phyloP scores from a whole-genome alignment of 2,329 filamentous ascomycete species.

The Penicillium sp. region DNA sequence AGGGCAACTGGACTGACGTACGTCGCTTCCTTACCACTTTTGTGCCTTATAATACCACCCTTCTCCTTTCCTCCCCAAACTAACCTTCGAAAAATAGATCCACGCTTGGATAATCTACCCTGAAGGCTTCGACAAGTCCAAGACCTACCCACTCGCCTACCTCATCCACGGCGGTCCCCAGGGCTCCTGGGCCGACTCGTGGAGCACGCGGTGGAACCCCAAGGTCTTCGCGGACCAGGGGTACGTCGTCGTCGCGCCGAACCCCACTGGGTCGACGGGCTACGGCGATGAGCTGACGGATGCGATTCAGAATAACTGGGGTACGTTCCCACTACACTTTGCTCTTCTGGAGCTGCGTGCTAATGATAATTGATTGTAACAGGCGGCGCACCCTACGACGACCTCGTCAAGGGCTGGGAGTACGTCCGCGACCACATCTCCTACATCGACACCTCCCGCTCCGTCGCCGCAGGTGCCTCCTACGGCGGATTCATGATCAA shows the following conservation, averaged over 20 bases:
- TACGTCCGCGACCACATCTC: conserved; percentile 58
- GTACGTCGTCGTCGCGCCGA: conserved; percentile 80
- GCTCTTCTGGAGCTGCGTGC: background rate
- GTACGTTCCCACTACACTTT: conserved; percentile 39
- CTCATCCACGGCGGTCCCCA: conserved; percentile 85
- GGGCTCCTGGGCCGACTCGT: conserved; percentile 73
- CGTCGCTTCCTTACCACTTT: background rate
- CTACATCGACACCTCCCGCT: conserved; percentile 44
- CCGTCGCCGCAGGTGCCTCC: conserved; percentile 48
- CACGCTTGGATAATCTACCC: conserved; percentile 50
- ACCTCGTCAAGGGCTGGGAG: conserved; percentile 79
- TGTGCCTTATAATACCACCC: no score
- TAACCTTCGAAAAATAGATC: conserved; percentile 28
- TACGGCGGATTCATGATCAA: conserved; percentile 60
- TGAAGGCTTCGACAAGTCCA: conserved; percentile 65
- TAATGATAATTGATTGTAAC: background rate
- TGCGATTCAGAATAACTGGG: conserved; percentile 81
- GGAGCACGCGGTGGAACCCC: conserved; percentile 85
- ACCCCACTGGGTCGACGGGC: conserved; percentile 81
- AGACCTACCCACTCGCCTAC: conserved; percentile 79
- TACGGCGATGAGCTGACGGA: conserved; percentile 80
- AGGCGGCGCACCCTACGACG: conserved; percentile 69
- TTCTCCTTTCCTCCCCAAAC: no score
- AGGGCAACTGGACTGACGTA: conserved; percentile 44
- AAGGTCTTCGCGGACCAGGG: conserved; percentile 86